phyloP scores from a whole-genome alignment of 208 protist species.

The Giardia muris region DNA sequence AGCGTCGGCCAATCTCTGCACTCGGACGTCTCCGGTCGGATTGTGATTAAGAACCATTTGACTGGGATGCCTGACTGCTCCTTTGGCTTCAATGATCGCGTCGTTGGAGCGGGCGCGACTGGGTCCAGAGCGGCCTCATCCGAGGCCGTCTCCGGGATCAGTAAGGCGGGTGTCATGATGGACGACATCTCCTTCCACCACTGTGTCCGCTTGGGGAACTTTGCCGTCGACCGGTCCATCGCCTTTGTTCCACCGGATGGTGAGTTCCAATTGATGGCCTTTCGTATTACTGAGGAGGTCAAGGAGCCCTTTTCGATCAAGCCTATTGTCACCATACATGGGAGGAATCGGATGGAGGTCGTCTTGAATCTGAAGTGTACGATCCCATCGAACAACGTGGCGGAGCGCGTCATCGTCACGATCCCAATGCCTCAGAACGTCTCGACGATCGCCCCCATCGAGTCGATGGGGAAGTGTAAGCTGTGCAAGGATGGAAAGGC shows the following conservation, averaged over 20 bases:
- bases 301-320: background rate
- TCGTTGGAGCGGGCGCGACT: background rate
- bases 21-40: background rate
- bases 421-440: background rate
- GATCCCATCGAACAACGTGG: background rate
- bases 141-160: background rate
- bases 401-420: background rate
- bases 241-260: slow-evolving; percentile 24
- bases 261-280: slow-evolving; percentile 8
- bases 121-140: background rate
- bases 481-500: background rate
- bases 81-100: slow-evolving; percentile 10
- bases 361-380: slow-evolving; percentile 5
- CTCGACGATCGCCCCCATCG: background rate
- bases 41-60: background rate
- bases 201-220: slow-evolving; percentile 6
- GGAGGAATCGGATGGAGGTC: slow-evolving; percentile 6
- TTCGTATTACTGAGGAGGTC: background rate
- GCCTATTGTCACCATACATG: slow-evolving; percentile 1
- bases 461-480: background rate
- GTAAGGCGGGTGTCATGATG: background rate
- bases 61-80: slow-evolving; percentile 22
- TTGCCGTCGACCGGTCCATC: background rate
- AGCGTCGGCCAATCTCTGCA: background rate
- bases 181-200: slow-evolving; percentile 22